Evolutionary conservation across 2,329 filamentous ascomycete species (phyloP).

Genomic region (Colletotrichum echinochloae): DNA sequence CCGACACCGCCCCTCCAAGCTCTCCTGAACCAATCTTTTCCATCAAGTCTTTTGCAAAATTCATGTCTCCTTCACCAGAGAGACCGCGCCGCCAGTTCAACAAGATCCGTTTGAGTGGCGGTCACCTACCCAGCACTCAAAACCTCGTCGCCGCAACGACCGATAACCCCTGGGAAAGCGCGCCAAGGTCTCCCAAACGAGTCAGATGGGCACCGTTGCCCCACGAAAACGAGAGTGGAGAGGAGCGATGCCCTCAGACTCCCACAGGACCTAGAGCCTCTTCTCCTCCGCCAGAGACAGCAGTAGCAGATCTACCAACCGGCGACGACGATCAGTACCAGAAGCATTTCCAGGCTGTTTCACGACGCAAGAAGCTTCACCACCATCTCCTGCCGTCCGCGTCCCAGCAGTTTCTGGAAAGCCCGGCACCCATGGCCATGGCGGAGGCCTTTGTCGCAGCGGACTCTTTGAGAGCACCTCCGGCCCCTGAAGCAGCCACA

Average conservation of each 20-base stretch:
- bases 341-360: constrained; percentile 61
- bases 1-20: constrained; percentile 47
- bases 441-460: constrained; percentile 62
- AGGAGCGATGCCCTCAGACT: constrained; percentile 29
- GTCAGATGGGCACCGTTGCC: constrained; percentile 55
- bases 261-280: constrained; percentile 12
- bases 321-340: constrained; percentile 55
- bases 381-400: constrained; percentile 55
- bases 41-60: constrained; percentile 64
- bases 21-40: constrained; percentile 62
- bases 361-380: constrained; percentile 49
- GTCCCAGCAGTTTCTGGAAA: constrained; percentile 56
- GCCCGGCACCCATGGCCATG: constrained; percentile 59
- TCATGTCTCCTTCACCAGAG: constrained; percentile 63
- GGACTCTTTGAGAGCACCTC: constrained; percentile 46
- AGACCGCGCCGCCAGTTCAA: constrained; percentile 42
- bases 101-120: constrained; percentile 43
- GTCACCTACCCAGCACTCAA: constrained; percentile 49
- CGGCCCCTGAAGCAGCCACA: constrained; percentile 33
- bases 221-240: constrained; percentile 44
- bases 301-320: constrained; percentile 50
- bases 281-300: constrained; percentile 59
- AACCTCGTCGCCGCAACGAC: constrained; percentile 51
- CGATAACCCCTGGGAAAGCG: constrained; percentile 49
- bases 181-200: constrained; percentile 45